These are phyloP conservation scores for Aureobasidium sp. DNA, from an alignment of 2,329 filamentous ascomycete genomes.

Conservation along the genomic window DNA sequence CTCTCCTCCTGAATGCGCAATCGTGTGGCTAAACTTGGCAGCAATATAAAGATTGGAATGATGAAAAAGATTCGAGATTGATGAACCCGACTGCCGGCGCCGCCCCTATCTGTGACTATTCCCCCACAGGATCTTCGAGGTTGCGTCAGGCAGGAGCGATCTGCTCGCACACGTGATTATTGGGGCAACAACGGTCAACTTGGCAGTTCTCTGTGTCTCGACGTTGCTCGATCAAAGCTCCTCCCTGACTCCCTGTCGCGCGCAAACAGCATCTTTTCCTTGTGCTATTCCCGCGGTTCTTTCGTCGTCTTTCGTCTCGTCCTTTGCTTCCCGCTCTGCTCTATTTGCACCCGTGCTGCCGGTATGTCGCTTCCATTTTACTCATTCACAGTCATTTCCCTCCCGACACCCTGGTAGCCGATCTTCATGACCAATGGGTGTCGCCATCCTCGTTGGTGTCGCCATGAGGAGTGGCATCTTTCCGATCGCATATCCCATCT, in stretches of 20 bases:
- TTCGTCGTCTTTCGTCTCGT: slow-evolving; percentile 15
- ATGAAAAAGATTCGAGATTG: neutral
- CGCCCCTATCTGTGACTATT: slow-evolving; percentile 4
- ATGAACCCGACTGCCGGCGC: slow-evolving; percentile 6
- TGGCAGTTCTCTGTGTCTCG: slow-evolving; percentile 11
- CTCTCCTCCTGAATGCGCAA: slow-evolving; percentile 10
- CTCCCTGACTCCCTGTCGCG: slow-evolving; percentile 11
- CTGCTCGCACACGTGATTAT: neutral
- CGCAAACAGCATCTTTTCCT: slow-evolving; percentile 15
- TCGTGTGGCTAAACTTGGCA: slow-evolving; percentile 11
- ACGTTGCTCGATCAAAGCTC: slow-evolving; percentile 13
- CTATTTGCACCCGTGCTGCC: slow-evolving; percentile 12
- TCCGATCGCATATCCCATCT: neutral
- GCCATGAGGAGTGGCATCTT: slow-evolving; percentile 10
- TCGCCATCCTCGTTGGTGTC: slow-evolving; percentile 7
- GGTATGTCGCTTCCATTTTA: slow-evolving; percentile 11
- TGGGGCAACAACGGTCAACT: slow-evolving; percentile 2
- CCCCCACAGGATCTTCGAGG: neutral
- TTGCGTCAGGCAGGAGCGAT: slow-evolving; percentile 14
- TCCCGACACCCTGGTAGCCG: slow-evolving; percentile 14
- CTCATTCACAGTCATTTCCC: neutral
- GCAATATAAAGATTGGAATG: slow-evolving; percentile 14
- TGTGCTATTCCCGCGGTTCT: slow-evolving; percentile 14
- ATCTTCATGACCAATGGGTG: slow-evolving; percentile 6
- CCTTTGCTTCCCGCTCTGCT: slow-evolving; percentile 13